Percentiles rank a stretch among this genome's conserved stretches.
Evolutionary conservation across 192 early-diverging fungal species (phyloP).

Genomic region (Rhizophlyctis rosea): DNA sequence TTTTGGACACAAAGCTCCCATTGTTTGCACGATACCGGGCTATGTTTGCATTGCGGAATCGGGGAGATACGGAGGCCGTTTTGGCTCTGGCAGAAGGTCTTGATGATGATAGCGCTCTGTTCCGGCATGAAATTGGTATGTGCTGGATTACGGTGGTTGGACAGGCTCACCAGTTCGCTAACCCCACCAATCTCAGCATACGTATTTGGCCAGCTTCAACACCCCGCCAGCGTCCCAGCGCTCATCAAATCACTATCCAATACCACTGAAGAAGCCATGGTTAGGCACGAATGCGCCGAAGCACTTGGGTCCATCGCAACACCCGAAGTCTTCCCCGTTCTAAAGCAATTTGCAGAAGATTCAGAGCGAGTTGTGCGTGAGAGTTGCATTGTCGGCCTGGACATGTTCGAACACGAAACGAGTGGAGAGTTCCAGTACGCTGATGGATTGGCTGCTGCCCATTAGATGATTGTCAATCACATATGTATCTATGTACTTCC

Average conservation of each 20-base stretch:
- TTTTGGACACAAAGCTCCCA: conserved; percentile 66
- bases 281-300: conserved; percentile 96
- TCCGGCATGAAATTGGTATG: conserved; percentile 80
- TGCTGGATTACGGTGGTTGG: too few species aligned
- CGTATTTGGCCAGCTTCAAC: conserved; percentile 97
- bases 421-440: conserved; percentile 87
- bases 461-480: too few species aligned
- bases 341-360: conserved; percentile 73
- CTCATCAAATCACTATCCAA: conserved; percentile 76
- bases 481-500: too few species aligned
- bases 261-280: conserved; percentile 80
- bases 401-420: conserved; percentile 93
- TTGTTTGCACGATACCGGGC: conserved; percentile 91
- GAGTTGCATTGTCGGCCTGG: conserved; percentile 88
- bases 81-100: conserved; percentile 83
- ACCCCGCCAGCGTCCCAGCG: conserved; percentile 81
- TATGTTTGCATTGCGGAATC: conserved; percentile 94
- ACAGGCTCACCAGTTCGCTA: conserved; percentile 3
- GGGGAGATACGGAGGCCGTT: conserved; percentile 77
- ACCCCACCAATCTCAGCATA: conserved; percentile 53
- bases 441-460: conserved; percentile 31
- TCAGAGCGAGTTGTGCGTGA: conserved; percentile 83
- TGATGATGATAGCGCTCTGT: conserved; percentile 72
- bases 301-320: conserved; percentile 94
- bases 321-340: conserved; percentile 70